Conservation (phyloP, 805 yeast genomes). For the Candida namnaoensis region DNA sequence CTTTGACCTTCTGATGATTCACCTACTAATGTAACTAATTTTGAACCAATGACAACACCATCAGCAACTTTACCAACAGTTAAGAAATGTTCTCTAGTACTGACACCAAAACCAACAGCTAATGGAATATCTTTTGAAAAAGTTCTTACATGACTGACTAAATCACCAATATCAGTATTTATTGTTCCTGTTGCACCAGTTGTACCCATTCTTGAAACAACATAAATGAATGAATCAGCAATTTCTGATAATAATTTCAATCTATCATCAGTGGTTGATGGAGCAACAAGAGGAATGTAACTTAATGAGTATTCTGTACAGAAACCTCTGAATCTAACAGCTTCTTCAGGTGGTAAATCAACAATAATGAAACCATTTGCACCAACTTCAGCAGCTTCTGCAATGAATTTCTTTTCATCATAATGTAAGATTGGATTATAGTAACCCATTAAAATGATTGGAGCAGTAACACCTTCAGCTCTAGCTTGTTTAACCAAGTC, state of each 20-base stretch:
- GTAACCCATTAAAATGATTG: slow-evolving; percentile 94
- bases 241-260: slow-evolving; percentile 68
- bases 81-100: slow-evolving; percentile 84
- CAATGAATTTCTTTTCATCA: slow-evolving; percentile 79
- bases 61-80: slow-evolving; percentile 77
- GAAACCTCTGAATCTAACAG: slow-evolving; percentile 70
- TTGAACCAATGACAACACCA: slow-evolving; percentile 95
- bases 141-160: slow-evolving; percentile 69
- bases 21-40: slow-evolving; percentile 62
- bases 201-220: slow-evolving; percentile 96
- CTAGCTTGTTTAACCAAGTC: slow-evolving; percentile 74
- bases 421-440: slow-evolving; percentile 87
- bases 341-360: slow-evolving; percentile 98
- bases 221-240: slow-evolving; percentile 94
- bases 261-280: slow-evolving; percentile 90
- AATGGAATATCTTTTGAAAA: slow-evolving; percentile 71
- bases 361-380: slow-evolving; percentile 93
- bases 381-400: slow-evolving; percentile 78
- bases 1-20: slow-evolving; percentile 54
- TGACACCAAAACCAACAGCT: slow-evolving; percentile 97
- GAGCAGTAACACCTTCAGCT: slow-evolving; percentile 74
- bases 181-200: slow-evolving; percentile 81
- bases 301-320: slow-evolving; percentile 66
- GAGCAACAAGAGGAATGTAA: slow-evolving; percentile 92
- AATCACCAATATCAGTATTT: slow-evolving; percentile 49